These are phyloP conservation scores for Coffea humblotiana DNA, from an alignment of 305 asterid genomes.

Conservation along the genomic window DNA sequence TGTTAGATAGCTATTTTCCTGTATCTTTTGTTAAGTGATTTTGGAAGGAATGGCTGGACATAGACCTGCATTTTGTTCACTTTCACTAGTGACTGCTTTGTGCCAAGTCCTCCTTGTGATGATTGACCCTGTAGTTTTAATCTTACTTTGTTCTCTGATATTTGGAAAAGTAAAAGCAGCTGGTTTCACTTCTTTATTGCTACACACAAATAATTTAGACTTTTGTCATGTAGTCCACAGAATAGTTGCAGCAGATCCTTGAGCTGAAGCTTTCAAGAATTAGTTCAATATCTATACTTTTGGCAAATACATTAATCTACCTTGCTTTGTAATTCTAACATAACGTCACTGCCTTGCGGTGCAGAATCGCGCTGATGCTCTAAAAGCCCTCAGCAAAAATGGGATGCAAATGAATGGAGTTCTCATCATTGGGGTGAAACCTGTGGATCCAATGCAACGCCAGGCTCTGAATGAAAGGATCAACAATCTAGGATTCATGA, in stretches of 20 bases:
- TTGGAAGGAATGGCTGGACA: background rate
- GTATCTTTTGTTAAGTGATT: background rate
- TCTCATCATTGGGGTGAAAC: constrained; percentile 91
- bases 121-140: background rate
- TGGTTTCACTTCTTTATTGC: background rate
- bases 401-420: constrained; percentile 85
- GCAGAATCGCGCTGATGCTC: constrained; percentile 88
- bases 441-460: constrained; percentile 78
- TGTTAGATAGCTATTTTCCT: background rate
- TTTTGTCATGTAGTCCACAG: background rate
- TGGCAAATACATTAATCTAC: background rate
- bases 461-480: constrained; percentile 68
- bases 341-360: constrained; percentile 16
- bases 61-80: background rate
- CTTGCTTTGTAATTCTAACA: background rate
- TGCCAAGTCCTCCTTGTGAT: background rate
- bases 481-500: constrained; percentile 75
- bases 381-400: constrained; percentile 85
- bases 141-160: background rate
- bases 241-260: background rate
- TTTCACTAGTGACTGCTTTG: background rate
- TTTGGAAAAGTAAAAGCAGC: background rate
- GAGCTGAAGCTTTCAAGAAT: background rate
- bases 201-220: background rate
- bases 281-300: background rate